phyloP scores from a whole-genome alignment of 78 protist genomes.

The Acrasis kona region DNA sequence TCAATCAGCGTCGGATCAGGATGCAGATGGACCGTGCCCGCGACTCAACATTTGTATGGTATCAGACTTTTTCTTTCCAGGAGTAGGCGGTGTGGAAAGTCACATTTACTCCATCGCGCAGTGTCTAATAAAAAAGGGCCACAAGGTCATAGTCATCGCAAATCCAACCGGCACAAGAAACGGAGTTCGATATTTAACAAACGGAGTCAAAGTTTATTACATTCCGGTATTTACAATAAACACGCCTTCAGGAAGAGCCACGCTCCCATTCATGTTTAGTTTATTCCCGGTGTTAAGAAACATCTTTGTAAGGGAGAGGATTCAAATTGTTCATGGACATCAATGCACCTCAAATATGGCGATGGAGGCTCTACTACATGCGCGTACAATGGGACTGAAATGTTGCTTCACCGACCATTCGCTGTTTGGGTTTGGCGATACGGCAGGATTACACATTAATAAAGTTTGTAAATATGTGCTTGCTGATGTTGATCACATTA shows the following conservation, averaged over 20 bases:
- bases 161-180: conserved; percentile 63
- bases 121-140: conserved; percentile 57
- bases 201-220: conserved; percentile 87
- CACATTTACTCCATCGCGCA: conserved; percentile 83
- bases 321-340: conserved; percentile 91
- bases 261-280: conserved; percentile 68
- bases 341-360: conserved; percentile 85
- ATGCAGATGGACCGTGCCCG: neutral
- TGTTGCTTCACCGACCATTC: conserved; percentile 92
- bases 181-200: conserved; percentile 78
- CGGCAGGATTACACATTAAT: conserved; percentile 62
- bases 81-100: conserved; percentile 89
- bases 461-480: conserved; percentile 68
- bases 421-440: conserved; percentile 88
- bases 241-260: conserved; percentile 7
- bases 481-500: conserved; percentile 66
- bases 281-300: conserved; percentile 61
- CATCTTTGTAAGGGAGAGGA: conserved; percentile 74
- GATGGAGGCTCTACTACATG: conserved; percentile 79
- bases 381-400: conserved; percentile 67
- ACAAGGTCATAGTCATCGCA: conserved; percentile 76
- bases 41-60: conserved; percentile 62
- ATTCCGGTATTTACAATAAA: conserved; percentile 37
- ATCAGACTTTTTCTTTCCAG: conserved; percentile 94
- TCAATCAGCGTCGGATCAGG: no score